Base-by-base conservation (phyloP, 2,329 filamentous ascomycete species). In the Lachnellula cervina region DNA sequence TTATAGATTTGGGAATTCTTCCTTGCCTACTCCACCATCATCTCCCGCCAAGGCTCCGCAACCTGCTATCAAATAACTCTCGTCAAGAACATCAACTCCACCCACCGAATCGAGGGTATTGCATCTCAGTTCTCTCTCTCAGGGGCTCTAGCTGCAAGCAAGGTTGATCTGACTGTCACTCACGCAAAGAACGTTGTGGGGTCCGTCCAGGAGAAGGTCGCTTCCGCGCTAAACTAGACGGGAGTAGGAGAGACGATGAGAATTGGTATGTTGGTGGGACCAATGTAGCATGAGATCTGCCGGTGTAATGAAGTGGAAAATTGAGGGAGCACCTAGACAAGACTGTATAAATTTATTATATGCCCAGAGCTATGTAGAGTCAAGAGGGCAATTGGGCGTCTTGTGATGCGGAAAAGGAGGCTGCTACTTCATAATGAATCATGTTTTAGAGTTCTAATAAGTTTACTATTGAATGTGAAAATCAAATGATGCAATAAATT, bases 41-140 rank as follows among this genome's bases (percentile, higher is more conserved):
- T 81, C 70, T 89, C 87, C 45, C 82, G 88, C 66, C 88, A 91
- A 72, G 88, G 88, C 63, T 77, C 78, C 64, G 88, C 88, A 48
- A 89, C 87, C 40, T 90, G 88, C 78, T 91, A 83, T 76, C 88
- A 91, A 73, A 87, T 91, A 69, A 85, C 83, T 32, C 74, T 89
- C 54, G 86, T 90, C 71, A 91, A 91, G 81, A 91, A 91, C 73
- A 81, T 91, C 74, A 91, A 91, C 77, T 88, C 86, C 28, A 89
- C 85, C 21, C 88, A 91, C 75, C 84, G 88, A 66, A 73, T 90
- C 60, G 86, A 90, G 68, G 88, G 88, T 47, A 80, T 90, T 61
- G 67, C 76, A n/a, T 80, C 74, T 43, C 87, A 90, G 64, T 88
- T 80, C 67, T 81, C 77, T 45, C 78, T 91, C 40, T 72, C 75